Percentiles rank a stretch among this genome's conserved stretches.
These are phyloP conservation scores for Selaginella moellendorffii DNA, from an alignment of 75 land plant species.

Conservation along the genomic window DNA sequence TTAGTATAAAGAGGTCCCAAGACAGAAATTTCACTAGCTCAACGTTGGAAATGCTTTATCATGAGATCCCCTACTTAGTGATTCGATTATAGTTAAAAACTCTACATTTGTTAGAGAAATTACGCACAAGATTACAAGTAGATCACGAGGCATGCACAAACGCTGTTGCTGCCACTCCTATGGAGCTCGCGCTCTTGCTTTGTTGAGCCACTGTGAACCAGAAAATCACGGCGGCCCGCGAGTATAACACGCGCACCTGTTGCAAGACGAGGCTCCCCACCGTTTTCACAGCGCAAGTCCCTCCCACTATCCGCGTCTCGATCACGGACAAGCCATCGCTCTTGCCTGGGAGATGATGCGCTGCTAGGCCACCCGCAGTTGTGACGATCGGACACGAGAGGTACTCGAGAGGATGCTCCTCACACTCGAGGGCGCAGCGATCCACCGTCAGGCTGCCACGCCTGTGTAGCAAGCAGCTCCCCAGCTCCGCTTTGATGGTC, in stretches of 20 bases:
- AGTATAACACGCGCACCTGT: conserved; percentile 74
- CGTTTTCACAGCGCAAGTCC: conserved; percentile 62
- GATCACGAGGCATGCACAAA: too few species aligned
- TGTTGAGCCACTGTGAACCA: conserved; percentile 66
- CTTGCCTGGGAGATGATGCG: conserved; percentile 5
- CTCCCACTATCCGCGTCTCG: conserved; percentile 84
- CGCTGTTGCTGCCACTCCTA: too few species aligned
- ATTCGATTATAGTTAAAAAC: too few species aligned
- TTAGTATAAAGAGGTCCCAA: too few species aligned
- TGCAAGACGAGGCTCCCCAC: conserved; percentile 58
- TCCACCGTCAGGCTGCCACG: conserved; percentile 73
- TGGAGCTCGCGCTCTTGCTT: too few species aligned
- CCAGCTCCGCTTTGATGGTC: conserved; percentile 82
- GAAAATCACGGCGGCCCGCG: conserved; percentile 64
- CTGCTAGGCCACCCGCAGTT: conserved; percentile 35
- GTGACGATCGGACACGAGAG: conserved; percentile 74
- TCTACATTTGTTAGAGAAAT: too few species aligned
- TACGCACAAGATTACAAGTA: too few species aligned
- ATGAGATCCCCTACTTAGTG: too few species aligned
- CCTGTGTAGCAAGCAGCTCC: conserved; percentile 86
- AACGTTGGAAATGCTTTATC: too few species aligned
- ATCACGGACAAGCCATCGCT: conserved; percentile 48
- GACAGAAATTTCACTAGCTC: too few species aligned
- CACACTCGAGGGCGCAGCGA: conserved; percentile 73
- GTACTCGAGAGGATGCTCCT: conserved; percentile 73